Percentiles rank a stretch among this genome's conserved stretches.
Evolutionary conservation across 352 stramenopile genomes (phyloP).

Genomic region (Pythium aristosporum): DNA sequence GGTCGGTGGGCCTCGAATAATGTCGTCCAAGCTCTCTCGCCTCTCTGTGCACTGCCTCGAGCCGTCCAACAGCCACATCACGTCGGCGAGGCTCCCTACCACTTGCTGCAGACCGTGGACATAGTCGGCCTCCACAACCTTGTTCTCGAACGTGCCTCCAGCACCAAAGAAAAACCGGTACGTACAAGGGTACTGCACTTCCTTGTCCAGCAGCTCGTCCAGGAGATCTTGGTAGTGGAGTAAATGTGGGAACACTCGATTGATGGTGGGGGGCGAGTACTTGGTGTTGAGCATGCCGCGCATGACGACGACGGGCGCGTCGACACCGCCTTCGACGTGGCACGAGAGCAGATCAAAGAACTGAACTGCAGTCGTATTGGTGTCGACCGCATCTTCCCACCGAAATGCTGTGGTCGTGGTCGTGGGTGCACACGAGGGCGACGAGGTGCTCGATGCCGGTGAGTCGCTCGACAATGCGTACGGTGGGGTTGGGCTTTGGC

Average conservation of each 20-base stretch:
- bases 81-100: conserved; percentile 36
- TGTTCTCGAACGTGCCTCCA: conserved; percentile 21
- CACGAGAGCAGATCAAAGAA: conserved; percentile 27
- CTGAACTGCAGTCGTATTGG: background rate
- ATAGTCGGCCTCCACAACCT: conserved; percentile 37
- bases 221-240: conserved; percentile 37
- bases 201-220: conserved; percentile 42
- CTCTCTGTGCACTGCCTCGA: conserved; percentile 1
- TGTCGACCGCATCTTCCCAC: background rate
- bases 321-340: conserved; percentile 7
- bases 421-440: background rate
- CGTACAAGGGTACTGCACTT: conserved; percentile 41
- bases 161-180: conserved; percentile 45
- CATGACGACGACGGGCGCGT: conserved; percentile 21
- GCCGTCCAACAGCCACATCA: conserved; percentile 36
- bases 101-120: conserved; percentile 38
- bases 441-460: background rate
- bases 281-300: conserved; percentile 39
- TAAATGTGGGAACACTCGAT: conserved; percentile 45
- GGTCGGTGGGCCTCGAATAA: conserved; percentile 11
- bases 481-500: background rate
- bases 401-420: no score
- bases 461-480: background rate
- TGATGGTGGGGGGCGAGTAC: conserved; percentile 46
- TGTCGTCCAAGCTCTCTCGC: conserved; percentile 18